These are phyloP conservation scores for Teratosphaeria epicoccoides DNA, from an alignment of 2,329 filamentous ascomycete genomes.

Conservation along the genomic window DNA sequence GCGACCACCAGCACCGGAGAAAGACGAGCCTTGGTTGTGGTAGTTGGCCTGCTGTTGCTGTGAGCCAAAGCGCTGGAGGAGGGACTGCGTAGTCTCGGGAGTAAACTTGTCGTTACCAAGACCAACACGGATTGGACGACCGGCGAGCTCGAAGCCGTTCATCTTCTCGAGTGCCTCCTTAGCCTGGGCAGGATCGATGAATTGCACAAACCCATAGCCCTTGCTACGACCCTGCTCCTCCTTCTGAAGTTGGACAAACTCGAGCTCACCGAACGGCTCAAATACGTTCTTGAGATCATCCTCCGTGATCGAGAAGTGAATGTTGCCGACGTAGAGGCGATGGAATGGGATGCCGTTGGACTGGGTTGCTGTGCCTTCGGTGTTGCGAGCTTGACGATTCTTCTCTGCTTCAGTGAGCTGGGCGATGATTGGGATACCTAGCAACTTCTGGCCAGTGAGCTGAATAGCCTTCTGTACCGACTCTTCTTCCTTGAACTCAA, in stretches of 20 bases:
- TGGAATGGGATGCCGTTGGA: slow-evolving; percentile 89
- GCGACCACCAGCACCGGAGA: slow-evolving; percentile 81
- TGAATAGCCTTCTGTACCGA: slow-evolving; percentile 88
- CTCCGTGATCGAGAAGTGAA: slow-evolving; percentile 98
- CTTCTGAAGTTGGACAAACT: slow-evolving; percentile 95
- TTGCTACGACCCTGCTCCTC: slow-evolving; percentile 83
- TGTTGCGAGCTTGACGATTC: slow-evolving; percentile 86
- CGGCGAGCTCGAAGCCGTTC: slow-evolving; percentile 97
- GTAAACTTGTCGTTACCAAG: slow-evolving; percentile 99
- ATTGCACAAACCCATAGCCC: slow-evolving; percentile 93
- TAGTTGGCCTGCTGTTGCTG: slow-evolving; percentile 38
- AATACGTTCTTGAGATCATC: slow-evolving; percentile 92
- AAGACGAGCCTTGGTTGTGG: slow-evolving; percentile 56
- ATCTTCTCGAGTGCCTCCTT: slow-evolving; percentile 95
- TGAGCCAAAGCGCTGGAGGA: slow-evolving; percentile 83
- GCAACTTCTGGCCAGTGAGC: slow-evolving; percentile 95
- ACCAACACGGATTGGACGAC: slow-evolving; percentile 93
- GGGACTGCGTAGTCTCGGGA: slow-evolving; percentile 85
- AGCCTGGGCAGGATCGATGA: slow-evolving; percentile 67
- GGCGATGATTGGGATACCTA: slow-evolving; percentile 97
- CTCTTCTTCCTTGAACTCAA: slow-evolving; percentile 96
- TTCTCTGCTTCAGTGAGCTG: slow-evolving; percentile 98
- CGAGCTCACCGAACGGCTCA: slow-evolving; percentile 92
- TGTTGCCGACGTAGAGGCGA: slow-evolving; percentile 96
- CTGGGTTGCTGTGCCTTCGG: slow-evolving; percentile 56